phyloP scores from a whole-genome alignment of 2,329 filamentous ascomycete genomes.

The Hirsutella minnesotensis region DNA sequence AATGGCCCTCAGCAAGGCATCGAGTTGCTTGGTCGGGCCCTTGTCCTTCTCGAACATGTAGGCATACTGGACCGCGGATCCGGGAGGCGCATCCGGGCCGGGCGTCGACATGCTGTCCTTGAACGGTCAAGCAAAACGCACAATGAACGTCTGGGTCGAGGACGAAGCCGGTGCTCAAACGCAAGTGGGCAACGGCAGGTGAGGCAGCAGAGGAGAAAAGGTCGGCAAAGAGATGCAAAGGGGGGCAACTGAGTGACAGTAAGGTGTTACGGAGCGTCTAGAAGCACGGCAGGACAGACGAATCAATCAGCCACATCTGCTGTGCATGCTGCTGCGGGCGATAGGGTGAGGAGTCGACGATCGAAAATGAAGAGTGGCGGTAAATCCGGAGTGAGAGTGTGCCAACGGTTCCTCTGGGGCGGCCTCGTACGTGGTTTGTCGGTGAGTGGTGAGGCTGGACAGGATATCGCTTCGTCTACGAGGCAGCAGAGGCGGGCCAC shows the following conservation, averaged over 20 bases:
- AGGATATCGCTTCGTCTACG: too few species aligned
- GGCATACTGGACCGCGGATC: conserved; percentile 35
- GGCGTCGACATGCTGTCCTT: conserved; percentile 10
- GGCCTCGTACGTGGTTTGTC: too few species aligned
- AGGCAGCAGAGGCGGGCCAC: too few species aligned
- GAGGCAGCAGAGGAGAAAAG: neutral
- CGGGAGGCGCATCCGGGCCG: conserved; percentile 12
- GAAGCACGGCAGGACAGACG: neutral
- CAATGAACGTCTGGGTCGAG: too few species aligned
- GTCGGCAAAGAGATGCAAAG: neutral
- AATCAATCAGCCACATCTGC: neutral
- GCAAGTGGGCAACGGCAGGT: neutral
- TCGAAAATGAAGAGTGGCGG: too few species aligned
- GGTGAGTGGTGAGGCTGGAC: neutral
- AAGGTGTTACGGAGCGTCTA: neutral
- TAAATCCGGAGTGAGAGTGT: too few species aligned
- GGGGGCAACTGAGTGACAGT: neutral
- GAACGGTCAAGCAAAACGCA: too few species aligned
- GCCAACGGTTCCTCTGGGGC: too few species aligned
- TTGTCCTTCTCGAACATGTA: conserved; percentile 60
- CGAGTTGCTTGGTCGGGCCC: conserved; percentile 52
- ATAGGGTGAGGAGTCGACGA: too few species aligned
- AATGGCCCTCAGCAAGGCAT: conserved; percentile 57
- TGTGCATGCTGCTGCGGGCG: neutral
- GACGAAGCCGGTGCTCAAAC: neutral